A percentile compares a stretch with the other conserved stretches of the same genome.
phyloP scores from a whole-genome alignment of 192 early-diverging fungal genomes.

The Podochytrium sp. region DNA sequence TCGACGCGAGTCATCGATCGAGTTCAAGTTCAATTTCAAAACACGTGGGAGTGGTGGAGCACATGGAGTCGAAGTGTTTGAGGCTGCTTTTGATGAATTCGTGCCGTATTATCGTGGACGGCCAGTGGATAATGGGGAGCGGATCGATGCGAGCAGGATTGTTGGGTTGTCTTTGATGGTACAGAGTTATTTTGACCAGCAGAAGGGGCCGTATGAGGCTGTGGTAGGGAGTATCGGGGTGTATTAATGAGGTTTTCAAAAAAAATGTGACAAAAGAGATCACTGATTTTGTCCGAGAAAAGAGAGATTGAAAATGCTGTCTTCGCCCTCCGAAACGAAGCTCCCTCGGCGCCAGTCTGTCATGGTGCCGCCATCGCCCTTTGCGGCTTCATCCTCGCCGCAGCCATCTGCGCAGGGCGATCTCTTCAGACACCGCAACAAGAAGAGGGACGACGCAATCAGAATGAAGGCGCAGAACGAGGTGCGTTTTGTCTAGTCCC shows the following conservation, averaged over 20 bases:
- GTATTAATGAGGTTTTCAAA: too few relatives aligned
- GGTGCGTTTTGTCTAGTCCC: slow-evolving; percentile 6
- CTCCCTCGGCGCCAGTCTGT: not conserved
- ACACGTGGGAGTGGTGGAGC: not conserved
- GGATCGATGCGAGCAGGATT: slow-evolving; percentile 2
- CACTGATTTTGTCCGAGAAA: too few relatives aligned
- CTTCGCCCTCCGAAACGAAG: too few relatives aligned
- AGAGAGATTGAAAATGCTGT: too few relatives aligned
- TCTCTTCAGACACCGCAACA: slow-evolving; percentile 40
- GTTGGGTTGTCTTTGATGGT: slow-evolving; percentile 21
- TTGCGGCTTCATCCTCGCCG: not conserved
- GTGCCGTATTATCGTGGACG: slow-evolving; percentile 29
- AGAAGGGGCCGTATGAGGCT: slow-evolving; percentile 15
- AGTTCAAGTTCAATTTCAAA: slow-evolving; percentile 25
- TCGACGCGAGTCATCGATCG: not conserved
- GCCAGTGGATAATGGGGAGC: not conserved
- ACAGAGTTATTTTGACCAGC: slow-evolving; percentile 31
- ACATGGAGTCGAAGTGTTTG: not conserved
- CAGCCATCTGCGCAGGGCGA: slow-evolving; percentile 3
- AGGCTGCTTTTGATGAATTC: not conserved
- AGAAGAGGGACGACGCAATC: slow-evolving; percentile 54
- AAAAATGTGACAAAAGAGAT: too few relatives aligned
- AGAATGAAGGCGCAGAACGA: slow-evolving; percentile 56
- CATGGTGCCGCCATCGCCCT: not conserved
- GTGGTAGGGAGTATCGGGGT: slow-evolving; percentile 1